Evolutionary conservation across 176 grass and related monocot species (phyloP), one percentile per base, ranked within the genome.

Genomic region (Tillandsia leiboldiana): DNA sequence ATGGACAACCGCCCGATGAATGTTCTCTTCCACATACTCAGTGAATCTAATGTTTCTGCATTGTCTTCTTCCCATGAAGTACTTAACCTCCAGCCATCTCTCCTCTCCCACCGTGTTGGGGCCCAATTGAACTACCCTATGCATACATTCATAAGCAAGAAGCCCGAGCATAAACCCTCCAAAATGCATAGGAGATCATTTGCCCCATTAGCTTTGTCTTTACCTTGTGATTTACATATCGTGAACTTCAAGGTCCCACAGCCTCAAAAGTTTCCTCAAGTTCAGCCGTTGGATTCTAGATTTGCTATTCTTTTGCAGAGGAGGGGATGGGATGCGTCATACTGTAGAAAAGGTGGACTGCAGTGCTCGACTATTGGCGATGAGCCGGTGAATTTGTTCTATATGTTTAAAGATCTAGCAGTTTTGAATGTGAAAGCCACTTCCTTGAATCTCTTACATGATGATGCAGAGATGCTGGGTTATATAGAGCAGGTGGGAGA

Each of bases 181-280:
- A 85, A 79, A 72, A 53, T 81, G 24, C 15, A 74, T 72, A 83
- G 81, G 50, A 80, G 84, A 42, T 79, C 83, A 50, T 92, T 97
- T 57, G 4, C 81, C 52, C 94, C 94, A 33, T 82, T 97, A 72
- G 50, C 86, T 72, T 50, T 51, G n/a, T 73, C 88, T 59, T 84
- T 97, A 50, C 94, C 94, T 23, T 97, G 94, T 10, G 94, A 97
- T 77, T 74, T 97, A 50, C 94, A 97, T 83, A 73, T 92, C 52
- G 86, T 97, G 63, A 85, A 91, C 56, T 83, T 97, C 53, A 97
- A 92, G 77, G 89, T 92, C 49, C 94, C 94, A 66, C 86, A 90
- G 50, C 89, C 89, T 73, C 74, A 92, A 20, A 97, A 80, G 74
- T 97, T 92, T 83, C 20, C 80, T 71, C 89, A 83, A 42, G 54